Base-by-base conservation (phyloP, 140 eudicot genomes). In the Anethum foeniculum region DNA sequence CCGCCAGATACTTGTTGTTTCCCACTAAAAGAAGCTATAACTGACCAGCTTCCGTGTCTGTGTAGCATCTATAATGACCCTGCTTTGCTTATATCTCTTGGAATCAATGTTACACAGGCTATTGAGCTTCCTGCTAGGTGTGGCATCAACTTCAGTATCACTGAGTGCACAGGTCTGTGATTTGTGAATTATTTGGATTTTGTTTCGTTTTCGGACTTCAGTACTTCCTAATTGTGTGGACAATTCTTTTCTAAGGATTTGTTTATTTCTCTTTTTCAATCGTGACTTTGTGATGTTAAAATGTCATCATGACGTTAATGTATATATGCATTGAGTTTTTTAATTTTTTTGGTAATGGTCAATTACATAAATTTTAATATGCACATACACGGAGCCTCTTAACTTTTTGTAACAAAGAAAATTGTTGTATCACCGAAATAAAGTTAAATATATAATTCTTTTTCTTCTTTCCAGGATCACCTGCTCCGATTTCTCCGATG, bases 1-100 rank as follows among this genome's bases (percentile, higher is more conserved):
- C 93, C 97, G 7, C 92, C 94, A 4, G 49, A 48, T 38, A 1
- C 84, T 0, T 91, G 97, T 51, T 91, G 97, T 56, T 58, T 85
- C 27, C 92, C 97, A 60, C 83, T 91, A 44, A 88, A 78, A 60
- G 83, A 86, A 44, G 92, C 92, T 8, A 84, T 91, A 48, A 76
- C 82, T 2, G 90, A 32, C 11, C 87, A 91, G 78, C 85, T 85
- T 19, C 25, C 21, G 3, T 91, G 97, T 65, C 82, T 91, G 23
- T 91, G 97, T 54, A 78, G n/a, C 44, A 75, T 91, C 8, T 91
- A 90, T 62, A 10, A 49, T 46, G 82, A 83, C 71, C 92, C 93
- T 10, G 0, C 32, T 0, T 54, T 91, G 12, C 58, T 87, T 46
- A 0, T 71, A 14, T 6, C 36, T 3, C 0, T 83, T 7, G 85